Conservation (phyloP, 192 early-diverging fungal species). For the Kickxella alabastrina region DNA sequence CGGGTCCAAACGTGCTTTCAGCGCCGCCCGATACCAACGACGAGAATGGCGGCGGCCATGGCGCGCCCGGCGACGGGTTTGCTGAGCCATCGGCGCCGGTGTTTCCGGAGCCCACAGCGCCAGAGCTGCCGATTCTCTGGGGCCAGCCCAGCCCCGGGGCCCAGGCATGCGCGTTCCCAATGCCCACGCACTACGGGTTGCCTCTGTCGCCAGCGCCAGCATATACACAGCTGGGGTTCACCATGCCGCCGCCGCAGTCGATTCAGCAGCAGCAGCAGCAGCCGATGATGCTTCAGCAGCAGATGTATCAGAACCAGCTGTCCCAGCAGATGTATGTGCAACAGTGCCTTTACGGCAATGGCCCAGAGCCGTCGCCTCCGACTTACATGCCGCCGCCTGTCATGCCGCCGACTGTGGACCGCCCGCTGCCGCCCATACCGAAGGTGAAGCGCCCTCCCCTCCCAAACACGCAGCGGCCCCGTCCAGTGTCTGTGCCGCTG, state of each 20-base stretch:
- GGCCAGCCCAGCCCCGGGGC: conserved; percentile 1
- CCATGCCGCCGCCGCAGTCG: neutral
- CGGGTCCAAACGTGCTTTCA: conserved; percentile 29
- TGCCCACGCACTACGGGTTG: conserved; percentile 23
- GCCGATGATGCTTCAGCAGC: conserved; percentile 3
- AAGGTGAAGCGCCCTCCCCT: neutral
- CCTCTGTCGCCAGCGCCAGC: conserved; percentile 1
- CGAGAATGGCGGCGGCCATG: neutral
- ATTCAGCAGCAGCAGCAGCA: neutral
- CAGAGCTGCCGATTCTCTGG: conserved; percentile 42
- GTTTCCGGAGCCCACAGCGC: conserved; percentile 41
- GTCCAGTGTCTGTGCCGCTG: conserved; percentile 4
- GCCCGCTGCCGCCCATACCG: conserved; percentile 5
- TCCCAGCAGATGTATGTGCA: conserved; percentile 1
- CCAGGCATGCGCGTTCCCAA: conserved; percentile 22
- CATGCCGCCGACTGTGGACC: neutral
- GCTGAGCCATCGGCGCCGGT: conserved; percentile 46
- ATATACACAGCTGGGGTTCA: neutral
- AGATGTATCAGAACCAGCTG: neutral
- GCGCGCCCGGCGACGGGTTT: conserved; percentile 9
- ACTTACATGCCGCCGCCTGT: neutral
- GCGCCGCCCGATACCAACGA: conserved; percentile 28
- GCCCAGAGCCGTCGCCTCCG: no score
- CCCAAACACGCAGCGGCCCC: neutral
- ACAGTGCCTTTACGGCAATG: neutral